Base-by-base conservation (phyloP, 2,329 filamentous ascomycete species). In the Dothideomycetidae sp. region DNA sequence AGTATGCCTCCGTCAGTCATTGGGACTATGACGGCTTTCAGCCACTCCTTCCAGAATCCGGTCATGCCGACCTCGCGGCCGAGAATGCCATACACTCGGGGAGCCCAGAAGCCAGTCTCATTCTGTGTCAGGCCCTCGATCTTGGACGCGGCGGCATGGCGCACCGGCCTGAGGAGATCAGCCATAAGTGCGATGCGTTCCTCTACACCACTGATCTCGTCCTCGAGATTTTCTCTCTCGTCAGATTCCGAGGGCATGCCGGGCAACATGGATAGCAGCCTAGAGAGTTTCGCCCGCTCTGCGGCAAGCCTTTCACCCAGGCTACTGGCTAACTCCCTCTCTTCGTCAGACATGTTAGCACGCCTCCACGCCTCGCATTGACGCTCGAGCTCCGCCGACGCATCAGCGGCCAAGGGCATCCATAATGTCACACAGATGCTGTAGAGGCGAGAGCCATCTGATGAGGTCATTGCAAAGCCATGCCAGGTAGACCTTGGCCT, bases 161-260 rank as follows among this genome's bases (percentile, higher is more conserved):
- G 73, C 48, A 98, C 75, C 11, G 90, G 90, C 42, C 88, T 75
- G 46, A 98, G 64, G 61, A 98, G 79, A 59, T 98, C 90, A 2
- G 88, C 85, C 90, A 98, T 98, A 38, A 98, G 67, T 19, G 75
- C 75, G 50, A 98, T 98, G 61, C 94, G 96, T 62, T 98, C 90
- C 59, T 98, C 90, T 5, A 94, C 86, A 0, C 81, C 71, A 53
- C 86, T 92, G 55, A 98, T 98, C 52, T 94, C 77, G 41, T 96
- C 90, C 53, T 96, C 90, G 16, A 98, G 66, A 21, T 69, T 66
- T 48, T 98, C 90, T 50, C 90, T 75, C 37, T 78, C 84, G 4
- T 73, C 63, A 0, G 84, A 86, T 1, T 84, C 88, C 5, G 84
- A 93, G 2, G 77, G 72, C 2, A 85, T 73, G 0, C 73, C 76